Base-by-base conservation (phyloP, 768 basidiomycete species). In the Terana coerulea region DNA sequence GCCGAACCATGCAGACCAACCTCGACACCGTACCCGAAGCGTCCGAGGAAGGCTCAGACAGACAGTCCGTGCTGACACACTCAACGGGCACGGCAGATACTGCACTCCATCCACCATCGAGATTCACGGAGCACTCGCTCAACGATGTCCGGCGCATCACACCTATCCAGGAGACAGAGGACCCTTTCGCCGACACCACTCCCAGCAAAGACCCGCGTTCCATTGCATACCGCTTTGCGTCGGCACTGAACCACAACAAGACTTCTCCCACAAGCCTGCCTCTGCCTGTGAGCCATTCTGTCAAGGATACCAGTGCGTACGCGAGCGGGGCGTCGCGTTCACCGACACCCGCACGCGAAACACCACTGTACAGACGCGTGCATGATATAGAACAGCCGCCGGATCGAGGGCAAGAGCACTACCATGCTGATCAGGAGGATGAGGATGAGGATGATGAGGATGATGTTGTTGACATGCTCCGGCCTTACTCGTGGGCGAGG, bases 151-250 rank as follows among this genome's bases (percentile, higher is more conserved):
- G 35, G 33, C 41, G 40, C 34, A 26, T 31, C 12, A 24, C 19
- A 40, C 19, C 54, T 47, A 37, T 8, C 52, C 6, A 49, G 54
- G 28, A 39, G 30, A 17, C n/a, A 7, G 36, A 35, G 8, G 55
- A 58, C 14, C 67, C 68, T 0, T 70, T 69, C 50, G 48, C 61
- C 7, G 68, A 69, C 49, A 52, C 55, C 9, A 46, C 50, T 14
- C 7, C 30, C 14, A 8, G 19, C 19, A 34, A 25, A 35, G 29
- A 6, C 54, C 44, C 35, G 28, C 47, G 47, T 11, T 49, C 48
- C 15, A 48, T 48, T 28, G 44, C 47, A 5, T 42, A 33, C 24
- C 47, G 48, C 21, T 54, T 49, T 44, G 53, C 53, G 14, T 49
- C 50, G 3, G 36, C 30, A 15, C 45, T 60, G 3, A 45, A 53